Conservation (phyloP, 164 flowering plant genomes). For the Protea cynaroides region DNA sequence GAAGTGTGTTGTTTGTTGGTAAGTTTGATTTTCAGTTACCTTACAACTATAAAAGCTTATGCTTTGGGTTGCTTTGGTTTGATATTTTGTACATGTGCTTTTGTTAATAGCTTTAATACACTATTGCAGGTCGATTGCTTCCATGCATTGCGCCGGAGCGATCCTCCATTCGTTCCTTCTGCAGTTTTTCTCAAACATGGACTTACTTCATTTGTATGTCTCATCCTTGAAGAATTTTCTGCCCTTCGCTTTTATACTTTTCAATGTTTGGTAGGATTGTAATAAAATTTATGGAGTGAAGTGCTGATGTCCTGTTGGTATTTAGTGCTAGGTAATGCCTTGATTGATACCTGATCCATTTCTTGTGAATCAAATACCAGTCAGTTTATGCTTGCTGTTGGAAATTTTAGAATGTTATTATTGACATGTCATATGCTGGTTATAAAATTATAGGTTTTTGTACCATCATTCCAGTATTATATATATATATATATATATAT, state of each 20-base stretch:
- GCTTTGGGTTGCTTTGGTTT: not conserved
- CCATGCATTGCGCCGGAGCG: slow-evolving; percentile 87
- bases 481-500: no score
- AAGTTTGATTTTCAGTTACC: no score
- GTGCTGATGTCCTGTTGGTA: not conserved
- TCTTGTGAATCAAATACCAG: not conserved
- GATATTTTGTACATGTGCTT: not conserved
- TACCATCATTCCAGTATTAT: no score
- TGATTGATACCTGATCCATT: not conserved
- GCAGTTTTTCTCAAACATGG: slow-evolving; percentile 81
- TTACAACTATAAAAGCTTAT: not conserved
- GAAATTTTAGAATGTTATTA: no score
- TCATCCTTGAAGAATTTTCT: slow-evolving; percentile 1
- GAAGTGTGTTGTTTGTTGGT: no score
- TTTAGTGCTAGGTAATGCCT: not conserved
- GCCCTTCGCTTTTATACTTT: not conserved
- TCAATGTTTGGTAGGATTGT: not conserved
- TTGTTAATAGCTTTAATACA: slow-evolving; percentile 6
- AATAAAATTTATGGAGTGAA: not conserved
- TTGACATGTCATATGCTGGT: no score
- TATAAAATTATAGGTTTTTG: no score
- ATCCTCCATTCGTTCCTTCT: slow-evolving; percentile 86
- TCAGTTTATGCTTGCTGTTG: no score
- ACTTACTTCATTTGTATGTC: slow-evolving; percentile 79
- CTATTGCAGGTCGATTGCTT: slow-evolving; percentile 82